Evolutionary conservation across 768 basidiomycete genomes (phyloP).

Genomic region (Hericium erinaceus): DNA sequence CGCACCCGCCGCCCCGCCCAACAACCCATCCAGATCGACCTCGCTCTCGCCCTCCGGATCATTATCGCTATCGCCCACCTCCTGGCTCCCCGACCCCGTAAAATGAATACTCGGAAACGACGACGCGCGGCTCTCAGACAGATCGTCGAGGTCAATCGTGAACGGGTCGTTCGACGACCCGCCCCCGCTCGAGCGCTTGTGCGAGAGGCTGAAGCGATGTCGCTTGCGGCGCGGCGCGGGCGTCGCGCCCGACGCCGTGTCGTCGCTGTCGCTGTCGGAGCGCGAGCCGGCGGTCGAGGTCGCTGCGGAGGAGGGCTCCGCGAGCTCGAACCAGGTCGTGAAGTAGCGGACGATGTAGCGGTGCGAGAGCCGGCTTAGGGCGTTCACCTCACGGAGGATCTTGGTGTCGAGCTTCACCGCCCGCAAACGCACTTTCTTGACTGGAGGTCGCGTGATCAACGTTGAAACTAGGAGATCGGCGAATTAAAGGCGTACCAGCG

Average conservation of each 20-base stretch:
- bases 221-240: constrained; percentile 38
- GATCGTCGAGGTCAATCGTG: constrained; percentile 41
- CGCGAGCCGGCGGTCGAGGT: constrained; percentile 37
- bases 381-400: constrained; percentile 87
- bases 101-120: constrained; percentile 87
- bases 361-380: constrained; percentile 79
- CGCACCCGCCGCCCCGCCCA: constrained; percentile 13
- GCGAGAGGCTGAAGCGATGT: constrained; percentile 7
- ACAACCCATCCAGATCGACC: constrained; percentile 23
- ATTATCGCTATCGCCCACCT: constrained; percentile 36
- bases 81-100: constrained; percentile 26
- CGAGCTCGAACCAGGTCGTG: constrained; percentile 82
- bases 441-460: constrained; percentile 24
- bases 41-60: constrained; percentile 27
- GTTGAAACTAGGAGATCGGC: not conserved
- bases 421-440: constrained; percentile 83
- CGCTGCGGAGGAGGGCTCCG: constrained; percentile 41
- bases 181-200: constrained; percentile 12
- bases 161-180: constrained; percentile 36
- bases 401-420: constrained; percentile 73
- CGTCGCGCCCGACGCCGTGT: constrained; percentile 32
- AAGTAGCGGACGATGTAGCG: constrained; percentile 88
- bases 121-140: constrained; percentile 32
- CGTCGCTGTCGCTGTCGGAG: not conserved
- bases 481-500: constrained; percentile 37